Base-by-base conservation (phyloP, 2,329 filamentous ascomycete genomes). In the Emydomyces testavorans region DNA sequence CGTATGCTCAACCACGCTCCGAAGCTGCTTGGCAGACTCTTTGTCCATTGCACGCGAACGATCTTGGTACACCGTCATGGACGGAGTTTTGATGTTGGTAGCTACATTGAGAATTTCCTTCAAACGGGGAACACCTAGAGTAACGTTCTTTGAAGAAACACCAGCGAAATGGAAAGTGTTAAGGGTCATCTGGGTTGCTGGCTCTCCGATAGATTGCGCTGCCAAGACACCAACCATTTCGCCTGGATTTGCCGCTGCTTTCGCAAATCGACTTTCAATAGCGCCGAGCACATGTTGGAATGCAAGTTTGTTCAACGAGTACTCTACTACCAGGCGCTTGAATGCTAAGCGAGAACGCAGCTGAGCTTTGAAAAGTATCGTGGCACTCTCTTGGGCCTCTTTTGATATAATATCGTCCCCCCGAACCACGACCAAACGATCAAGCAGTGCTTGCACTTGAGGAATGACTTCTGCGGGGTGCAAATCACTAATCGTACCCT, bases 81-180 rank as follows among this genome's bases (percentile, higher is more conserved):
- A 89, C 1, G 92, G 92, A 0, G 92, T 98, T 75, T 96, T 98
- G 73, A 98, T 95, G 68, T 96, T 93, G 57, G 84, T 89, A 0
- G 93, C 92, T 50, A 98, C 81, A 65, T 98, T 98, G 50, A 98
- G 76, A 79, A 98, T 98, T 72, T 98, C 92, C 77, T 98, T 98
- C 42, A 98, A 79, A 80, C 92, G 90, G 36, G 92, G 92, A 36
- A 98, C 92, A 87, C 92, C 92, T 41, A 98, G 82, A 0, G 92
- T 98, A 48, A 98, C 90, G 75, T 98, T 98, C 82, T 98, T 98
- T 20, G 90, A 94, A 31, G 93, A 94, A 52, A 98, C 88, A 94
- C 92, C 92, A 67, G 92, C 89, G 67, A 98, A 98, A 75, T 98
- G 92, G 83, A 98, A 98, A 20, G 92, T 98, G 72, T 98, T 98